Base-by-base conservation (phyloP, 331 rosid genomes). In the Acacia concinna region DNA sequence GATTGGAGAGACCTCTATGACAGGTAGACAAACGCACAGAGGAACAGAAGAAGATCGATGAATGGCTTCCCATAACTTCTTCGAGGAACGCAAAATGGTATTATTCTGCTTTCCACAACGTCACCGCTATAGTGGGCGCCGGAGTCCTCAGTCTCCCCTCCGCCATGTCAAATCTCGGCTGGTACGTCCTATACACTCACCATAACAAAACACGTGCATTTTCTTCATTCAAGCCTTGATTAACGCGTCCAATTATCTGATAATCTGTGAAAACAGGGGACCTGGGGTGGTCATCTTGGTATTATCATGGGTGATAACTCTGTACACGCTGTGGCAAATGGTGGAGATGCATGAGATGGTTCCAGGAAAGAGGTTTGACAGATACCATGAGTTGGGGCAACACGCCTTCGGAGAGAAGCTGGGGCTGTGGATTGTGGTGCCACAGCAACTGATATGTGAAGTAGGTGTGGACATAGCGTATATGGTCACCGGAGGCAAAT, bases 341-440 rank as follows among this genome's bases (percentile, higher is more conserved):
- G 97, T 94, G 47, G 89, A 95, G 84, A 95, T 95, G 98, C 98
- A 95, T 25, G 98, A 95, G 72, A 92, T 91, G 97, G 97, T 95
- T 0, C 97, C 97, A 0, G 98, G 98, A 17, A 95, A 86, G 71
- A 74, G 98, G 3, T 92, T 95, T 32, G 98, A 95, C 74, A 84
- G 98, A 40, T 95, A 95, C 83, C 98, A 95, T 68, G 98, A 95
- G 15, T 57, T 95, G 59, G 98, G 98, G 0, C 97, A 95, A 37
- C 25, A 91, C 62, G 98, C 97, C 0, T 95, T 95, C 71, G 98
- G 98, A 4, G 92, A 95, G 34, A 95, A 95, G 34, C 92, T 95
- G 0, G 98, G 98, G 0, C 96, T 95, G 0, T 94, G 87, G 85
- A 89, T 94, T 57, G 97, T 94, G 80, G 98, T 94, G 64, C 98